Percentiles rank a stretch among this genome's conserved stretches.
Conservation (phyloP, 164 flowering plant species). For the Vitis vinifera region DNA sequence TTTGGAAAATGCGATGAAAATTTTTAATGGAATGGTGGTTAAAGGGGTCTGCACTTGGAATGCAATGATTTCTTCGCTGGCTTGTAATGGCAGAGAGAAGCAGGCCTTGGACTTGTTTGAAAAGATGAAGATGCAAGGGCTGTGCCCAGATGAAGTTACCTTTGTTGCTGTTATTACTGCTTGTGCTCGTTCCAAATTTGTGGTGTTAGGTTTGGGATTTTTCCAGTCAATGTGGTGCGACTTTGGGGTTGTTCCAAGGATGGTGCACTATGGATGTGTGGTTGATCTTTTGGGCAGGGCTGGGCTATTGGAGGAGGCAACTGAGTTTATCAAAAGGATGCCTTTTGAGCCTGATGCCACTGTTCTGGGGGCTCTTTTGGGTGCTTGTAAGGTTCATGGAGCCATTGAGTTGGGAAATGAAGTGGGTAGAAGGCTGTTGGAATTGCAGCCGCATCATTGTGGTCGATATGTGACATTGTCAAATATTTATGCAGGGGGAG, state of each 20-base stretch:
- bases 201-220: conserved; percentile 47
- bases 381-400: conserved; percentile 77
- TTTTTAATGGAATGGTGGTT: conserved; percentile 39
- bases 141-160: conserved; percentile 60
- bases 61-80: conserved; percentile 68
- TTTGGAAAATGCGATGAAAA: conserved; percentile 30
- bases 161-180: conserved; percentile 67
- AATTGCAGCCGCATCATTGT: conserved; percentile 59
- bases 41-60: conserved; percentile 74
- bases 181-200: conserved; percentile 63
- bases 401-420: conserved; percentile 47
- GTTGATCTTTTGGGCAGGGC: conserved; percentile 84
- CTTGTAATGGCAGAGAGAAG: conserved; percentile 54
- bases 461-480: conserved; percentile 66
- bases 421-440: conserved; percentile 52
- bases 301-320: conserved; percentile 63
- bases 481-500: conserved; percentile 56
- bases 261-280: conserved; percentile 83
- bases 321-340: conserved; percentile 45
- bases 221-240: conserved; percentile 49
- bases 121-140: conserved; percentile 40
- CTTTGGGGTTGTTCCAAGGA: conserved; percentile 48
- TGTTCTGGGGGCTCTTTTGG: conserved; percentile 75
- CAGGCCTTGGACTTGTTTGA: conserved; percentile 60
- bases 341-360: conserved; percentile 77